phyloP scores from a whole-genome alignment of 2,329 filamentous ascomycete species.

The Bipolaris zeicola region DNA sequence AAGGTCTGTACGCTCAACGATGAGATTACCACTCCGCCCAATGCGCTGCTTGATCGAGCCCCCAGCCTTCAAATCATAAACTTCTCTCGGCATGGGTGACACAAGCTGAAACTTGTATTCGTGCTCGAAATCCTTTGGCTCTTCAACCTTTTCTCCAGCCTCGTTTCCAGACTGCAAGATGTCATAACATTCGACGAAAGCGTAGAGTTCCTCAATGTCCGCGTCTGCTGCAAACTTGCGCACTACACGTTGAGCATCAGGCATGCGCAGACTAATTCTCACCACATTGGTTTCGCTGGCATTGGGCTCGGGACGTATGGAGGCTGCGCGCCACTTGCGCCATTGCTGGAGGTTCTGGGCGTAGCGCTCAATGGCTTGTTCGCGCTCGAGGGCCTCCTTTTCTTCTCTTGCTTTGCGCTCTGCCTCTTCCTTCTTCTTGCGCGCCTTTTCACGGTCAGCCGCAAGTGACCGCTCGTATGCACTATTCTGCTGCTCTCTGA shows the following conservation, averaged over 20 bases:
- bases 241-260: slow-evolving; percentile 74
- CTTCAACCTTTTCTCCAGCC: slow-evolving; percentile 43
- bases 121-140: slow-evolving; percentile 76
- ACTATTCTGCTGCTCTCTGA: slow-evolving; percentile 87
- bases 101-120: slow-evolving; percentile 85
- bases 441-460: slow-evolving; percentile 81
- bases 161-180: slow-evolving; percentile 56
- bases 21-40: slow-evolving; percentile 82
- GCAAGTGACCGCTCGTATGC: slow-evolving; percentile 93
- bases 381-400: slow-evolving; percentile 68
- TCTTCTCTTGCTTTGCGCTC: slow-evolving; percentile 65
- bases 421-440: slow-evolving; percentile 77
- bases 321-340: slow-evolving; percentile 77
- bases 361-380: slow-evolving; percentile 64
- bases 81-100: slow-evolving; percentile 80
- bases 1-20: slow-evolving; percentile 75
- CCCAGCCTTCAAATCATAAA: slow-evolving; percentile 72
- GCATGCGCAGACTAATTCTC: slow-evolving; percentile 67
- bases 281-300: slow-evolving; percentile 70
- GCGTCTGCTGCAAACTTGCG: slow-evolving; percentile 74
- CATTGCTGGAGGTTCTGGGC: slow-evolving; percentile 68
- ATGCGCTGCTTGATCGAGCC: slow-evolving; percentile 74
- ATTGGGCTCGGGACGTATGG: slow-evolving; percentile 70
- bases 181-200: slow-evolving; percentile 91
- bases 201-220: slow-evolving; percentile 86